Conservation (phyloP, 805 yeast genomes). For the Wickerhamomyces rabaulensis region DNA sequence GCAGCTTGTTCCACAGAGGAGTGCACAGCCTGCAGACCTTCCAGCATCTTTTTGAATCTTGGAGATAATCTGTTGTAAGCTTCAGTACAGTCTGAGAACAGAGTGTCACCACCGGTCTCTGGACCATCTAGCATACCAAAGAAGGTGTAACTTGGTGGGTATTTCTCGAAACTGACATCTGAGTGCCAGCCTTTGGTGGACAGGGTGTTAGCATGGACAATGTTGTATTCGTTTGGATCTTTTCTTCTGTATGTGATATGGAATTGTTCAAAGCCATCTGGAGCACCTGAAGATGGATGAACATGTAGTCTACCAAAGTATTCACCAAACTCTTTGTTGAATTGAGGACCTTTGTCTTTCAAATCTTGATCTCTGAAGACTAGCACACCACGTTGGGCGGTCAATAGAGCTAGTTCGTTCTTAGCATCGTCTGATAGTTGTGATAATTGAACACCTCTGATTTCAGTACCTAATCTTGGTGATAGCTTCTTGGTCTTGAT, state of each 20-base stretch:
- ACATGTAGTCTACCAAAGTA: constrained; percentile 70
- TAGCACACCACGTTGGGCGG: constrained; percentile 66
- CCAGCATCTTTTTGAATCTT: constrained; percentile 49
- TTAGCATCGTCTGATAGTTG: constrained; percentile 47
- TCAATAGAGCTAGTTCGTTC: constrained; percentile 63
- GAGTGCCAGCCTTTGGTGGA: constrained; percentile 52
- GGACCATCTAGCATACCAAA: constrained; percentile 59
- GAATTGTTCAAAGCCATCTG: constrained; percentile 51
- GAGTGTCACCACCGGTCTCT: constrained; percentile 72
- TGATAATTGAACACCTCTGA: constrained; percentile 55
- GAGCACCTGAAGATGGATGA: constrained; percentile 73
- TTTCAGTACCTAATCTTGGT: constrained; percentile 67
- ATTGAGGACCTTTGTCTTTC: constrained; percentile 44
- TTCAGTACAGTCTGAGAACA: constrained; percentile 65
- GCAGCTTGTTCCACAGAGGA: constrained; percentile 67
- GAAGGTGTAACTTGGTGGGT: constrained; percentile 68
- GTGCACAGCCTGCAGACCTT: constrained; percentile 63
- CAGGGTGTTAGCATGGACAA: constrained; percentile 21
- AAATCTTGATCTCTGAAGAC: constrained; percentile 65
- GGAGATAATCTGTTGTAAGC: constrained; percentile 72
- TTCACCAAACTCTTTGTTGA: constrained; percentile 45
- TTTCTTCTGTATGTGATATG: constrained; percentile 54
- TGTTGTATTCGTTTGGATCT: constrained; percentile 28
- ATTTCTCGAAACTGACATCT: constrained; percentile 69
- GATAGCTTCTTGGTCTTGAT: constrained; percentile 39